Conservation (phyloP, 108 stramenopile genomes). For the Nitzschia putrida region DNA sequence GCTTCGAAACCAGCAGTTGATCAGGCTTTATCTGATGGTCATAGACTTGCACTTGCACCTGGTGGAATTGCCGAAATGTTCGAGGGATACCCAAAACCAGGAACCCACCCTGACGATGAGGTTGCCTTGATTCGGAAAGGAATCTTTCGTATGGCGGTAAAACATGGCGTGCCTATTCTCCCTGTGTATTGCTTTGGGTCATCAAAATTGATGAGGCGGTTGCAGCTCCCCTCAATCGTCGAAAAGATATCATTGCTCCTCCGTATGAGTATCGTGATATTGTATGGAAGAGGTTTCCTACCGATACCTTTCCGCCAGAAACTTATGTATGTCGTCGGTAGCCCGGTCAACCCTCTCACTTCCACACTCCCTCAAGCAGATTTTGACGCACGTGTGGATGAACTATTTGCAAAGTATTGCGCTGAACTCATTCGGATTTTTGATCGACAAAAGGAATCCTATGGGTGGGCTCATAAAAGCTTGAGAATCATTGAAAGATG, state of each 20-base stretch:
- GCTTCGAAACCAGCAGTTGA: slow-evolving; percentile 68
- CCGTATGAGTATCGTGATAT: slow-evolving; percentile 62
- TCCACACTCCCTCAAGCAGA: slow-evolving; percentile 1
- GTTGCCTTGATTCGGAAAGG: slow-evolving; percentile 84
- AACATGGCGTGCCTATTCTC: slow-evolving; percentile 76
- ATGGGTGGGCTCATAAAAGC: slow-evolving; percentile 89
- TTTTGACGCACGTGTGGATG: slow-evolving; percentile 58
- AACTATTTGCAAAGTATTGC: slow-evolving; percentile 83
- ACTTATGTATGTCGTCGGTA: slow-evolving; percentile 77
- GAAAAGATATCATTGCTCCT: slow-evolving; percentile 77
- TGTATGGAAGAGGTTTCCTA: slow-evolving; percentile 70
- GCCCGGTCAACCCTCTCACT: slow-evolving; percentile 62
- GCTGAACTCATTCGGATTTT: slow-evolving; percentile 76
- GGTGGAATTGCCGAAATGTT: slow-evolving; percentile 97
- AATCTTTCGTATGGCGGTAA: slow-evolving; percentile 82
- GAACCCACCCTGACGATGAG: slow-evolving; percentile 76
- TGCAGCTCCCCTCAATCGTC: slow-evolving; percentile 72
- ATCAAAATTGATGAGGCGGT: slow-evolving; percentile 81
- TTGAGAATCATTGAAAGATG: slow-evolving; percentile 17
- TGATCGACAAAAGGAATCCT: slow-evolving; percentile 84
- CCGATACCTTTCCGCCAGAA: slow-evolving; percentile 82
- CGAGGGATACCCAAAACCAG: slow-evolving; percentile 78
- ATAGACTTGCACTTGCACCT: slow-evolving; percentile 68
- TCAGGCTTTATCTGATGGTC: slow-evolving; percentile 39
- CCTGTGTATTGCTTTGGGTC: slow-evolving; percentile 91